These are phyloP conservation scores for Aspergillus conjunctus DNA, from an alignment of 495 filamentous ascomycete genomes.

Conservation along the genomic window DNA sequence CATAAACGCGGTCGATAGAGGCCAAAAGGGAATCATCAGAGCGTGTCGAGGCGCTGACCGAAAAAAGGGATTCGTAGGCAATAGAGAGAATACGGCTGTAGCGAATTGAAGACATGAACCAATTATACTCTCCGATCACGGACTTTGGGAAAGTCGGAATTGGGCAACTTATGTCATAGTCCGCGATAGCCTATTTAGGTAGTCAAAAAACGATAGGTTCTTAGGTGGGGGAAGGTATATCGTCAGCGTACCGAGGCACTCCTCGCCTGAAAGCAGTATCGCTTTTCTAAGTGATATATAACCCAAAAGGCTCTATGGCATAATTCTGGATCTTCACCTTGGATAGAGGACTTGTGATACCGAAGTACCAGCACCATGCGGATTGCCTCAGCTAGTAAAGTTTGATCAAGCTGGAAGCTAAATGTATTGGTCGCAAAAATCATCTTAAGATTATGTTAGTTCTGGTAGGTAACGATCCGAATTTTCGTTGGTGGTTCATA, in stretches of 20 bases:
- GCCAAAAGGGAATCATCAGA: conserved; percentile 20
- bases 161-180: conserved; percentile 34
- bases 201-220: neutral
- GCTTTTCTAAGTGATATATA: conserved; percentile 38
- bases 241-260: conserved; percentile 26
- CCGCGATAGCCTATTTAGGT: conserved; percentile 16
- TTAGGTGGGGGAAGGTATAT: neutral
- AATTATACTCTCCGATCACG: conserved; percentile 32
- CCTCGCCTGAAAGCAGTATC: conserved; percentile 27
- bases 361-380: conserved; percentile 29
- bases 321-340: conserved; percentile 4
- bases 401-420: conserved; percentile 31
- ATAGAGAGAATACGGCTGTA: conserved; percentile 32
- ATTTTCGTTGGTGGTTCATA: neutral
- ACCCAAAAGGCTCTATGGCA: conserved; percentile 36
- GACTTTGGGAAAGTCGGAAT: conserved; percentile 30
- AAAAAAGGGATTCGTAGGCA: conserved; percentile 33
- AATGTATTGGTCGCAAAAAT: conserved; percentile 28
- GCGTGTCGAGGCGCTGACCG: conserved; percentile 27
- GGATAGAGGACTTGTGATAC: conserved; percentile 13
- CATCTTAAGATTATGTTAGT: conserved; percentile 12
- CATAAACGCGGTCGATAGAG: conserved; percentile 24
- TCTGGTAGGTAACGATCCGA: neutral
- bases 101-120: conserved; percentile 28
- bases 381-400: conserved; percentile 29